phyloP scores from a whole-genome alignment of 208 protist genomes.

The Wallacemonas sp. region DNA sequence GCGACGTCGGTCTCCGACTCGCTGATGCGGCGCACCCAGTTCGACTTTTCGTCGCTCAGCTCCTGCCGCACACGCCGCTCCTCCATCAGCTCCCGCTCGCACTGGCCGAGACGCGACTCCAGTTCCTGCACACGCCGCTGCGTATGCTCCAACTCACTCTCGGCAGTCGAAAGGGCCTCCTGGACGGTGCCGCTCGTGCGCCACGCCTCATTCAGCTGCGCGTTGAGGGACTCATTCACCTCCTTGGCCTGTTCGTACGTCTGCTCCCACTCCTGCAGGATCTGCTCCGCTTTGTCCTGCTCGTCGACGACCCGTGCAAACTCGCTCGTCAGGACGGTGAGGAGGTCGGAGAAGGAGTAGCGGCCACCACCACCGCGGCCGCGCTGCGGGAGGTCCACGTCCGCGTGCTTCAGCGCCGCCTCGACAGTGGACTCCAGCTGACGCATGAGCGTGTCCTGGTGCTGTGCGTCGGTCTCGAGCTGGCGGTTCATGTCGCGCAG shows the following conservation, averaged over 20 bases:
- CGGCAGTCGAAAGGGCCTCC: constrained; percentile 55
- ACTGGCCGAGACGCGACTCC: constrained; percentile 25
- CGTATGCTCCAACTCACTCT: constrained; percentile 30
- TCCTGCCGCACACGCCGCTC: constrained; percentile 35
- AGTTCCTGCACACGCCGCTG: constrained; percentile 35
- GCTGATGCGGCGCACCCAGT: constrained; percentile 14
- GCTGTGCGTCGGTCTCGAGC: background rate
- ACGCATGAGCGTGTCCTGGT: constrained; percentile 3
- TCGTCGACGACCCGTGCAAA: constrained; percentile 23
- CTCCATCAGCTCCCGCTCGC: constrained; percentile 33
- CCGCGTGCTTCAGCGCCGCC: constrained; percentile 29
- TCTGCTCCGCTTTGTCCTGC: constrained; percentile 16
- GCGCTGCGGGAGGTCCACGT: constrained; percentile 21
- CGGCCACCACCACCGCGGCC: background rate
- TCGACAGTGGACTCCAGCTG: constrained; percentile 23
- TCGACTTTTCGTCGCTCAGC: constrained; percentile 50
- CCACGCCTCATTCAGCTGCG: constrained; percentile 69
- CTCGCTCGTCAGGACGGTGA: constrained; percentile 45
- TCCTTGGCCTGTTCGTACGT: constrained; percentile 78
- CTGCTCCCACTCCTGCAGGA: constrained; percentile 77
- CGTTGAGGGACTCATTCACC: constrained; percentile 69
- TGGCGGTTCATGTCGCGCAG: constrained; percentile 11
- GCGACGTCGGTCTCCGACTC: constrained; percentile 14
- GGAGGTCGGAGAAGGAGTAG: constrained; percentile 35
- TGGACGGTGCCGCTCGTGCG: constrained; percentile 46